phyloP scores from a whole-genome alignment of 2,329 filamentous ascomycete genomes.

The Plenodomus tracheiphilus region DNA sequence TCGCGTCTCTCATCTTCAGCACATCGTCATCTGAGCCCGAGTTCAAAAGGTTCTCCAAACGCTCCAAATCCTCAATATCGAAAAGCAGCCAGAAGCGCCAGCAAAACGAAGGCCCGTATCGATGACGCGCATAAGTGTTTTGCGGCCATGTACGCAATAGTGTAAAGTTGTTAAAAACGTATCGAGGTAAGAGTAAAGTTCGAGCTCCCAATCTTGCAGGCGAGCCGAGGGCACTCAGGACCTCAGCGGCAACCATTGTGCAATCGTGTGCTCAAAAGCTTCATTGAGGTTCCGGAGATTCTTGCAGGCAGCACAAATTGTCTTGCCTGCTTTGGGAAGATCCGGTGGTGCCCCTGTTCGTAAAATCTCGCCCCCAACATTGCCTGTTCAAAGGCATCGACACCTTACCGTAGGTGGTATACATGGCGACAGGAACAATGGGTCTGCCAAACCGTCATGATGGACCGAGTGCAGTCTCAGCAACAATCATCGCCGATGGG shows the following conservation, averaged over 20 bases:
- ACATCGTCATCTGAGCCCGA: constrained; percentile 15
- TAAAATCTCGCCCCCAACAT: too few species aligned
- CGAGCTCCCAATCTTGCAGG: constrained; percentile 7
- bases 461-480: too few species aligned
- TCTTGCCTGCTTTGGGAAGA: too few species aligned
- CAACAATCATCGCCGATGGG: too few species aligned
- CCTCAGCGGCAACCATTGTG: constrained; percentile 4
- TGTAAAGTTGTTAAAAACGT: constrained; percentile 5
- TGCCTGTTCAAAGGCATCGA: too few species aligned
- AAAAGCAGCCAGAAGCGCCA: constrained; percentile 25
- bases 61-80: constrained; percentile 21
- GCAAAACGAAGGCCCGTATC: constrained; percentile 15
- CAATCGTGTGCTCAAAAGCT: background rate
- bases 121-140: constrained; percentile 13
- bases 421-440: too few species aligned
- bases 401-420: too few species aligned
- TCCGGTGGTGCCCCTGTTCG: too few species aligned
- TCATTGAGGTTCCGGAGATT: too few species aligned
- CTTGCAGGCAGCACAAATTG: too few species aligned
- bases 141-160: constrained; percentile 4
- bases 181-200: constrained; percentile 8
- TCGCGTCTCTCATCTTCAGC: constrained; percentile 9
- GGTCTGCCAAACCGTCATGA: too few species aligned
- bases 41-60: constrained; percentile 21
- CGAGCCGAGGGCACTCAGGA: constrained; percentile 10